Base-by-base conservation (phyloP, 306 rosid genomes). In the Senna tora region DNA sequence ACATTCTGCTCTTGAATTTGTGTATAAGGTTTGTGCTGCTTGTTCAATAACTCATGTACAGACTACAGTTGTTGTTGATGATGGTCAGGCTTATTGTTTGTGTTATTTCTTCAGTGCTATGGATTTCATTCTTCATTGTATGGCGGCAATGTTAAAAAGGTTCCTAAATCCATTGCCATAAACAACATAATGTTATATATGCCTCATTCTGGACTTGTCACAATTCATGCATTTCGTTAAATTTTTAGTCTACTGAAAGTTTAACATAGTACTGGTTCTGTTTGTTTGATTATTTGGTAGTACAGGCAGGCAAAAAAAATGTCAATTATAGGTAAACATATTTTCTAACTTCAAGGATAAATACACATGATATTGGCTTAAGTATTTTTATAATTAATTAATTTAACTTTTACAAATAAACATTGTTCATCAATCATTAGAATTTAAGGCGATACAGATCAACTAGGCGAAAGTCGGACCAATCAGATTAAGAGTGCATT, bases 1-100 rank as follows among this genome's bases (percentile, higher is more conserved):
- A 45, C 70, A 49, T 60, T 75, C 76, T 33, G 63, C 53, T 50
- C 43, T 45, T 75, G 70, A 74, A 78, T 62, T 79, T 83, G 91
- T 91, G 90, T 78, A 88, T 85, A 88, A 20, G 67, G 77, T 79
- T 81, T 79, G 76, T 67, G 62, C 67, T 58, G 77, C 73, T 69
- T 75, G 76, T 76, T 75, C 73, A 79, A 52, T 66, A 79, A 82
- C 75, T 74, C 58, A 6, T 82, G 76, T 64, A 82, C 73, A 83
- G 65, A 59, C 65, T 59, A 8, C 25, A 33, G 74, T 76, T 67
- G 79, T 51, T 82, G 80, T 77, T 71, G 61, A 74, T 71, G 61
- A 74, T 83, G 67, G 45, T 79, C 79, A 71, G 75, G 61, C 75
- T 71, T 51, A 73, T 83, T 79, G 75, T 69, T 77, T 76, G 76